Percentiles rank a stretch among this genome's conserved stretches.
Conservation (phyloP, 805 yeast species). For the Pichia kluyveri region DNA sequence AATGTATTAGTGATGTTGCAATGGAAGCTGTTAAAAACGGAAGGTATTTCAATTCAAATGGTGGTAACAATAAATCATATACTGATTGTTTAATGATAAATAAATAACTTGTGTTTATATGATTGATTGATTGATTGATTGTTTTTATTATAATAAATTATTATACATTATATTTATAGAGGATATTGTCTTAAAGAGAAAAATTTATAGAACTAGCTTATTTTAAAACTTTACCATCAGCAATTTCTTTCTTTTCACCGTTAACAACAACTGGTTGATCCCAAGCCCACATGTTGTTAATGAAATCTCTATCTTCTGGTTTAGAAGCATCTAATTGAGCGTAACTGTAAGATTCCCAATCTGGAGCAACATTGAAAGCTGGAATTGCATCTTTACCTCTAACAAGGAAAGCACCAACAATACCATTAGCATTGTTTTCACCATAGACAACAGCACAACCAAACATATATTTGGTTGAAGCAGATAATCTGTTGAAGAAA, state of each 20-base stretch:
- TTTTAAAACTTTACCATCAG: constrained; percentile 97
- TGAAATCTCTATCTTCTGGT: constrained; percentile 67
- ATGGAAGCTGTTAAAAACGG: constrained; percentile 39
- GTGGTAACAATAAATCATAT: constrained; percentile 4
- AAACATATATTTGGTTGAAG: constrained; percentile 87
- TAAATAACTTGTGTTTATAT: too few species aligned
- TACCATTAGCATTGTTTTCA: constrained; percentile 97
- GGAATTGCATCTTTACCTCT: constrained; percentile 90
- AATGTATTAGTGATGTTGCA: constrained; percentile 53
- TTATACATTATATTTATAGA: background rate
- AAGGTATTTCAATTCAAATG: constrained; percentile 16
- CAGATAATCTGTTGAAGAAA: constrained; percentile 90
- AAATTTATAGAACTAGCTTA: constrained; percentile 27
- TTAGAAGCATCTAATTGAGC: constrained; percentile 73
- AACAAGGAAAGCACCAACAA: constrained; percentile 86
- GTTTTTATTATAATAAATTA: too few species aligned
- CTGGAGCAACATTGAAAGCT: constrained; percentile 98
- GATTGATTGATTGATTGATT: background rate
- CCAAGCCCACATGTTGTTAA: constrained; percentile 96
- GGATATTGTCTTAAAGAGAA: background rate
- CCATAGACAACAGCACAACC: constrained; percentile 95
- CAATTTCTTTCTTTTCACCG: constrained; percentile 81
- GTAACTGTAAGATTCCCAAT: constrained; percentile 91
- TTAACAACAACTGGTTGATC: constrained; percentile 80
- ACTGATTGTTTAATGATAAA: constrained; percentile 8